Evolutionary conservation across 2,329 filamentous ascomycete genomes (phyloP).

Genomic region (Alternaria sp.): DNA sequence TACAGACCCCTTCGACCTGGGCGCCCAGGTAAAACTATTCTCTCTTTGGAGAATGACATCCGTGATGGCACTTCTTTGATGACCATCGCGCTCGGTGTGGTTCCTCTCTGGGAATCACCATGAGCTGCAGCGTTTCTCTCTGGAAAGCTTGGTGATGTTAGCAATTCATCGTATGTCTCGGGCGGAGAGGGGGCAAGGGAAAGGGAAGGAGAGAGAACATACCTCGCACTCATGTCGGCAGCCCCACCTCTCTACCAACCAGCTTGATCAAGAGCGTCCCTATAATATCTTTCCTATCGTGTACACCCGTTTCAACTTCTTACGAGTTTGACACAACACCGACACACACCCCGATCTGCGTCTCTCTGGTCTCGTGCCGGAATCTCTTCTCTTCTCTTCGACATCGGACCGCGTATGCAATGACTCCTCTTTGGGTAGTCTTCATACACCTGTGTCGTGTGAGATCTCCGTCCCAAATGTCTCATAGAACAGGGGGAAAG

Average conservation of each 20-base stretch:
- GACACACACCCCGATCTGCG: neutral
- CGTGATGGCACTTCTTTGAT: neutral
- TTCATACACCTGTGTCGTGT: neutral
- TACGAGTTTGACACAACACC: neutral
- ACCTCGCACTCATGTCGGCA: neutral
- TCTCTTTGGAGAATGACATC: neutral
- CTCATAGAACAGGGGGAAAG: neutral
- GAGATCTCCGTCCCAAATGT: neutral
- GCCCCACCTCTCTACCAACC: neutral
- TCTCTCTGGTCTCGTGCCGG: neutral
- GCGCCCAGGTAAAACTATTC: neutral
- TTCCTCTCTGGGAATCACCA: neutral
- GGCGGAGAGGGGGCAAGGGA: no score
- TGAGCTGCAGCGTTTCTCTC: rapidly evolving
- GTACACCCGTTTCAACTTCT: neutral
- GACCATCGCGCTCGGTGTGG: neutral
- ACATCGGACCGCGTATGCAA: neutral
- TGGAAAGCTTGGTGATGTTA: neutral
- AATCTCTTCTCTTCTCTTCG: neutral
- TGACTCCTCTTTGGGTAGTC: neutral
- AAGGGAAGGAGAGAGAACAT: neutral
- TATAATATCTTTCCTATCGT: neutral
- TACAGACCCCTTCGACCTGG: neutral
- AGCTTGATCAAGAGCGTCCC: neutral
- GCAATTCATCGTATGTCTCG: neutral